Percentiles rank a stretch among this genome's conserved stretches.
Conservation (phyloP, 345 rosid genomes). For the Toxicodendron radicans region DNA sequence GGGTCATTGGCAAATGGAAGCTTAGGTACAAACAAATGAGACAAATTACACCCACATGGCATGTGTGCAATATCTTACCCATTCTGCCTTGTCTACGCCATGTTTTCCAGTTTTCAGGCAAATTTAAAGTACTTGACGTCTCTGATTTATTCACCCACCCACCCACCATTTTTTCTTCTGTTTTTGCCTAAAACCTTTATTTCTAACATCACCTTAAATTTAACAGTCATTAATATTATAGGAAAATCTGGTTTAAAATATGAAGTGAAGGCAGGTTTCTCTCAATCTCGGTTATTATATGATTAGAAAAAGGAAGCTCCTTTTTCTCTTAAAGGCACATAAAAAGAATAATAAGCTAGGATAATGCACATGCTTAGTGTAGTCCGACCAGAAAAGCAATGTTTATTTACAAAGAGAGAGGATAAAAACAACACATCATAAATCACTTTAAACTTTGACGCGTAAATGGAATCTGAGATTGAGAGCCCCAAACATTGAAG, state of each 20-base stretch:
- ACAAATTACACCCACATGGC: constrained; percentile 3
- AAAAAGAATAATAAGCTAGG: too few relatives aligned
- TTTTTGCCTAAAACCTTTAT: too few relatives aligned
- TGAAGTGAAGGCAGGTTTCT: too few relatives aligned
- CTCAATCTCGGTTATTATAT: too few relatives aligned
- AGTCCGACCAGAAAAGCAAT: neutral
- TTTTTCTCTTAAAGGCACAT: neutral
- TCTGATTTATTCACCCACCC: neutral
- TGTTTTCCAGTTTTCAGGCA: neutral
- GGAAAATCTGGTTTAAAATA: too few relatives aligned
- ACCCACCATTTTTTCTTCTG: too few relatives aligned
- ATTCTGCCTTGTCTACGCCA: neutral
- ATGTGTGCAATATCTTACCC: neutral
- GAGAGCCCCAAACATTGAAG: constrained; percentile 2
- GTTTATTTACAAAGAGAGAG: neutral
- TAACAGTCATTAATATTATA: too few relatives aligned
- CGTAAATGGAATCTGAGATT: constrained; percentile 41
- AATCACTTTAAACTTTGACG: constrained; percentile 35
- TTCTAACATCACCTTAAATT: too few relatives aligned
- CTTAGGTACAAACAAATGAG: constrained; percentile 11
- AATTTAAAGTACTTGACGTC: neutral
- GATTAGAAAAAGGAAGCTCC: neutral
- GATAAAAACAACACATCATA: neutral
- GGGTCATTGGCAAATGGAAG: neutral
- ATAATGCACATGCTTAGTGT: neutral